Evolutionary conservation across 2,329 filamentous ascomycete genomes (phyloP).

Genomic region (Fusarium sp.): DNA sequence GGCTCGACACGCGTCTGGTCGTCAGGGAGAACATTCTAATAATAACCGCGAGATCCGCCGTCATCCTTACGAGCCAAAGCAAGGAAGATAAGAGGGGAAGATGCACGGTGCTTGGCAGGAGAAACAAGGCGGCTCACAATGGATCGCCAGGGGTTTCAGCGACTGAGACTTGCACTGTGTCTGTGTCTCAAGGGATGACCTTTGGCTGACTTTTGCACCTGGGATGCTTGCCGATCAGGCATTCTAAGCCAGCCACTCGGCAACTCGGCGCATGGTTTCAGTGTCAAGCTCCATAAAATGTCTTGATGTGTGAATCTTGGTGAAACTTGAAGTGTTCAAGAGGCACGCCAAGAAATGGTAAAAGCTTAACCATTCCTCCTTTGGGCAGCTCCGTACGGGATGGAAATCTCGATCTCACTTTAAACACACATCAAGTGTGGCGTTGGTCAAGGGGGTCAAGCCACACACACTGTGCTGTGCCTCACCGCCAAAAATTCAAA

Average conservation of each 20-base stretch:
- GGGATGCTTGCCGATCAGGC: constrained; percentile 12
- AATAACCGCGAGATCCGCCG: constrained; percentile 31
- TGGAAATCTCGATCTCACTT: constrained; percentile 2
- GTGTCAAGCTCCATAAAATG: constrained; percentile 1
- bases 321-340: neutral
- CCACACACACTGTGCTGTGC: constrained; percentile 21
- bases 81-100: constrained; percentile 10
- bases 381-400: neutral
- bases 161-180: constrained; percentile 6
- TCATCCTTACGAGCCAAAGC: constrained; percentile 6
- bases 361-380: neutral
- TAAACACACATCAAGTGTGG: constrained; percentile 29
- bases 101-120: constrained; percentile 21
- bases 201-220: constrained; percentile 3
- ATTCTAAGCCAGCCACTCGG: constrained; percentile 13
- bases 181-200: neutral
- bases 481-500: constrained; percentile 55
- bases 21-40: constrained; percentile 23
- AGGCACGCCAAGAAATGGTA: neutral
- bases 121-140: neutral
- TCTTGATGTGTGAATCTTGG: neutral
- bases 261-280: neutral
- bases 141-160: constrained; percentile 24
- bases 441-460: constrained; percentile 2
- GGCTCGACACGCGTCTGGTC: constrained; percentile 22